phyloP scores from a whole-genome alignment of 306 rosid species.

The Quercus ilex region DNA sequence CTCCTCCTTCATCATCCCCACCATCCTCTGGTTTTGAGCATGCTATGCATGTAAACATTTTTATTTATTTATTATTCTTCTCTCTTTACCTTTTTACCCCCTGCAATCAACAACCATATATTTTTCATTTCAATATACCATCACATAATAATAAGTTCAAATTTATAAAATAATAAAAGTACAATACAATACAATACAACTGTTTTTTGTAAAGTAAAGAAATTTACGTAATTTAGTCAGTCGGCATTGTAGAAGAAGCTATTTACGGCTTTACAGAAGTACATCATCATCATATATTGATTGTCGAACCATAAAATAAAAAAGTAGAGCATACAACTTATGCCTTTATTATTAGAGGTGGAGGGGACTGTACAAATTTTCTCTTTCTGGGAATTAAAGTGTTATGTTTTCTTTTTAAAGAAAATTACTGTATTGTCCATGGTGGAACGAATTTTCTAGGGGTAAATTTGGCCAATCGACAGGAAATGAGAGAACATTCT shows the following conservation, averaged over 20 bases:
- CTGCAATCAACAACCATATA: slow-evolving; percentile 29
- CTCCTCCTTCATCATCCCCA: slow-evolving; percentile 49
- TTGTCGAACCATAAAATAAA: too few relatives aligned
- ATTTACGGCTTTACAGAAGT: neutral
- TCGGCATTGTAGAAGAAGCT: neutral
- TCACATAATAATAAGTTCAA: too few relatives aligned
- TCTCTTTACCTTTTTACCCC: slow-evolving; percentile 9
- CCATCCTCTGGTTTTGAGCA: slow-evolving; percentile 68
- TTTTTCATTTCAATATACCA: neutral
- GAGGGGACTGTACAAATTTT: neutral
- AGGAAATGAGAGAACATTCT: neutral
- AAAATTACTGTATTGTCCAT: slow-evolving; percentile 2
- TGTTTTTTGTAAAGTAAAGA: too few relatives aligned
- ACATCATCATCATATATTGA: too few relatives aligned
- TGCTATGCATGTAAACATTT: slow-evolving; percentile 94
- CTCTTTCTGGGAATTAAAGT: neutral
- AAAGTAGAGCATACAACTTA: neutral
- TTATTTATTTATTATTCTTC: neutral
- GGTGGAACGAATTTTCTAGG: neutral
- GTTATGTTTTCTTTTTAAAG: too few relatives aligned
- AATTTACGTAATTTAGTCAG: too few relatives aligned
- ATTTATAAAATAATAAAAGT: too few relatives aligned
- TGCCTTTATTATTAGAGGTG: neutral
- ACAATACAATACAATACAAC: too few relatives aligned
- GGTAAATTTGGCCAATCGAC: slow-evolving; percentile 5